Evolutionary conservation across 495 filamentous ascomycete genomes (phyloP).

Genomic region (Beverwykella pulmonaria): DNA sequence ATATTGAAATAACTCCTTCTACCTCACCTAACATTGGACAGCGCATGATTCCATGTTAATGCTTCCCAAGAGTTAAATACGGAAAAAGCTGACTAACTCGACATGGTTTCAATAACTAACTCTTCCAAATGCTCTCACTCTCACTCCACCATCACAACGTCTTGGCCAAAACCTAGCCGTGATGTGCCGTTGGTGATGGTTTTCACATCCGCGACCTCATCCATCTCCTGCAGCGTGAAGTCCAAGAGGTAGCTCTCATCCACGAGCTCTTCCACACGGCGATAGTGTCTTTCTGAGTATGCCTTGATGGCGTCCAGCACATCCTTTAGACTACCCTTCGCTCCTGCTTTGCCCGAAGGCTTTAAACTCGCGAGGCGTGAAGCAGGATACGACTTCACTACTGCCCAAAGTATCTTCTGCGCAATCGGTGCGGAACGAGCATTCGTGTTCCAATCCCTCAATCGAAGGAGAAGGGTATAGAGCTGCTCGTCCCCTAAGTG

Average conservation of each 20-base stretch:
- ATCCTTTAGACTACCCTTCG: constrained; percentile 68
- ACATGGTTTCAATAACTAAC: too few species aligned
- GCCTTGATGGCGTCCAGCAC: constrained; percentile 78
- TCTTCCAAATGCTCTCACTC: background rate
- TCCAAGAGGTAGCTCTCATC: constrained; percentile 94
- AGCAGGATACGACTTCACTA: constrained; percentile 78
- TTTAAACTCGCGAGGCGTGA: constrained; percentile 70
- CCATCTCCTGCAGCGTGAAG: constrained; percentile 93
- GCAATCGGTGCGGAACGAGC: constrained; percentile 81
- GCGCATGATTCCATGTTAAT: too few species aligned
- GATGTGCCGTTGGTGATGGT: constrained; percentile 15
- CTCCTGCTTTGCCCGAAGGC: constrained; percentile 43
- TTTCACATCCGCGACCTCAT: constrained; percentile 58
- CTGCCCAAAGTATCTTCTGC: constrained; percentile 77
- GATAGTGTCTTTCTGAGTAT: constrained; percentile 92
- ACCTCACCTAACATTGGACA: background rate
- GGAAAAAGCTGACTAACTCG: too few species aligned
- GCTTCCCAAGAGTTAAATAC: too few species aligned
- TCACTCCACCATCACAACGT: constrained; percentile 35
- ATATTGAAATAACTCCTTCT: background rate
- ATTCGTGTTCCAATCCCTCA: constrained; percentile 97
- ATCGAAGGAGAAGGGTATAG: constrained; percentile 70
- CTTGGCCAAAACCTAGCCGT: constrained; percentile 3
- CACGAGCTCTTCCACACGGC: constrained; percentile 80
- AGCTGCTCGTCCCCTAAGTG: constrained; percentile 82